phyloP scores from a whole-genome alignment of 441 rosid genomes.

The Eruca vesicaria region DNA sequence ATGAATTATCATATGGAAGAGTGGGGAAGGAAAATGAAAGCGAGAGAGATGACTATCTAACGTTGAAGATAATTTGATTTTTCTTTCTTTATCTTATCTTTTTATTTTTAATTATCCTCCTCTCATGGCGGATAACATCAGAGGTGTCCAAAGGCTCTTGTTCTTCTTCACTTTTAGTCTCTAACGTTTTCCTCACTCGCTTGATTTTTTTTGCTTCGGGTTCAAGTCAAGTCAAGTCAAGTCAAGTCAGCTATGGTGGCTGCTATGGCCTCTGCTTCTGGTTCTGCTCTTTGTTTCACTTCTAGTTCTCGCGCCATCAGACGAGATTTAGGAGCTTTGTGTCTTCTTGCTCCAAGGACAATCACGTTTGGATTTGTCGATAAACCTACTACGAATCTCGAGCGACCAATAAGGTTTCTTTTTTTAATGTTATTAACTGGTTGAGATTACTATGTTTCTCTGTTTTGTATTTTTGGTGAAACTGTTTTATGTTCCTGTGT shows the following conservation, averaged over 20 bases:
- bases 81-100: neutral
- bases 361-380: conserved; percentile 31
- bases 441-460: neutral
- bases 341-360: conserved; percentile 3
- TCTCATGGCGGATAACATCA: conserved; percentile 61
- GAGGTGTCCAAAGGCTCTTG: conserved; percentile 21
- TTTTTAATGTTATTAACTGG: neutral
- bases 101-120: conserved; percentile 12
- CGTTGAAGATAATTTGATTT: conserved; percentile 44
- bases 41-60: conserved; percentile 42
- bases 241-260: conserved; percentile 23
- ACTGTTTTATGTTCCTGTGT: neutral
- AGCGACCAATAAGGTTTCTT: conserved; percentile 40
- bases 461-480: neutral
- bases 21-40: conserved; percentile 30
- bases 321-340: conserved; percentile 28
- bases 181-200: conserved; percentile 19
- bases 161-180: conserved; percentile 27
- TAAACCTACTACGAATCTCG: conserved; percentile 28
- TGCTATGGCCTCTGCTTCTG: conserved; percentile 59
- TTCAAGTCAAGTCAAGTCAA: conserved; percentile 26
- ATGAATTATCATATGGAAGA: neutral
- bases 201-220: conserved; percentile 15
- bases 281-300: conserved; percentile 34
- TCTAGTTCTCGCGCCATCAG: conserved; percentile 23